Evolutionary conservation across 2,329 filamentous ascomycete species (phyloP).

Genomic region (Teratosphaeria pseudoeucalypti): DNA sequence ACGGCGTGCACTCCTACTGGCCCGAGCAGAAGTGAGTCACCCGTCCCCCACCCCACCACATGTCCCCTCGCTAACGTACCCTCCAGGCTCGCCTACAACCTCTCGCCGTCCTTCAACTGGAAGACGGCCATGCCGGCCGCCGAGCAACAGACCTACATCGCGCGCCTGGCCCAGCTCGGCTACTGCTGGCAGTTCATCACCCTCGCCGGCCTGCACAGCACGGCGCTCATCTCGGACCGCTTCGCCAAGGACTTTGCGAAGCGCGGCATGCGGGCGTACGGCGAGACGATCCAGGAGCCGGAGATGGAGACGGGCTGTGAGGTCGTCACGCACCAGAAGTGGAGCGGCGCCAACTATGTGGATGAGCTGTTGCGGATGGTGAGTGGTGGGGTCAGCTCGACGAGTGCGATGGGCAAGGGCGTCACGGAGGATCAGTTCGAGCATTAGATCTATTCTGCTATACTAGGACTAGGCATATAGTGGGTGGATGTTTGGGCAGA

Average conservation of each 20-base stretch:
- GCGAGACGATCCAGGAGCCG: constrained; percentile 93
- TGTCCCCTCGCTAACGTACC: constrained; percentile 9
- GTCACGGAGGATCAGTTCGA: constrained; percentile 94
- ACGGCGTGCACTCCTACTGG: constrained; percentile 87
- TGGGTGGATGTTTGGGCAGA: neutral
- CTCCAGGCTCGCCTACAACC: constrained; percentile 82
- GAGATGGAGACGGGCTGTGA: constrained; percentile 87
- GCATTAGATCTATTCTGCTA: constrained; percentile 1
- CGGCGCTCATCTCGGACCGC: constrained; percentile 78
- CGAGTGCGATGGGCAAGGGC: constrained; percentile 91
- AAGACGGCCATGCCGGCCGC: constrained; percentile 85
- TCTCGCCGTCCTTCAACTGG: constrained; percentile 99
- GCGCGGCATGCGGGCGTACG: constrained; percentile 89
- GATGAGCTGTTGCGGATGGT: constrained; percentile 97
- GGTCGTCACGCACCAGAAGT: constrained; percentile 98
- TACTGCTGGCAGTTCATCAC: constrained; percentile 99
- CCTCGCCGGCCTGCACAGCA: constrained; percentile 92
- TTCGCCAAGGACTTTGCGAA: constrained; percentile 75
- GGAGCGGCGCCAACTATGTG: constrained; percentile 88
- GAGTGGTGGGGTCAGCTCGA: constrained; percentile 80
- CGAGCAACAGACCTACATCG: constrained; percentile 97
- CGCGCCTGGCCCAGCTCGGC: constrained; percentile 71
- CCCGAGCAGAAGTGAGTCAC: constrained; percentile 81
- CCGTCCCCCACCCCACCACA: neutral
- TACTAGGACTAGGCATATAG: neutral